Conservation (phyloP, 768 basidiomycete species). For the Tylopilus subfusipes region DNA sequence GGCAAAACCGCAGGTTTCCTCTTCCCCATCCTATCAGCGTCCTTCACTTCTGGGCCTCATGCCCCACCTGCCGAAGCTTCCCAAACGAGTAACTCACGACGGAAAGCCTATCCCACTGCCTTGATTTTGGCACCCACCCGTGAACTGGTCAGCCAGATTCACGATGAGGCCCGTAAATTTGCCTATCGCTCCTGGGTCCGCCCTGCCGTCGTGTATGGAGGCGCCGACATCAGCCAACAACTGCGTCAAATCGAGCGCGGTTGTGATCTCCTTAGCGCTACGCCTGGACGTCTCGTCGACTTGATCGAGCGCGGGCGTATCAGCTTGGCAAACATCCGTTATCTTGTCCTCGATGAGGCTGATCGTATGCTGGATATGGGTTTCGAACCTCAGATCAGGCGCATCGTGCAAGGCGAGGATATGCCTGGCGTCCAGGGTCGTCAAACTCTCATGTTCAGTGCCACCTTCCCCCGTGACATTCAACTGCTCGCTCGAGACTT, state of each 20-base stretch:
- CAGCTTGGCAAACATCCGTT: conserved; percentile 93
- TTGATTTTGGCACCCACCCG: conserved; percentile 97
- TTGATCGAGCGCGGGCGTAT: conserved; percentile 97
- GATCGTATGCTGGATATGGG: conserved; percentile 99
- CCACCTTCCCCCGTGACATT: conserved; percentile 98
- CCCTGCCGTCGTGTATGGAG: conserved; percentile 98
- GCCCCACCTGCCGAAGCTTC: conserved; percentile 56
- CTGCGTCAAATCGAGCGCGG: conserved; percentile 93
- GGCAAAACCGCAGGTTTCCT: conserved; percentile 99
- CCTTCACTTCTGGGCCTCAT: conserved; percentile 80
- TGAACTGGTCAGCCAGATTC: conserved; percentile 98
- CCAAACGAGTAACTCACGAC: conserved; percentile 56
- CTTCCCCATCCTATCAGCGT: conserved; percentile 96
- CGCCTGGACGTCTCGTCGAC: conserved; percentile 96
- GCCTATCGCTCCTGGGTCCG: conserved; percentile 99
- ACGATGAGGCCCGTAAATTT: conserved; percentile 98
- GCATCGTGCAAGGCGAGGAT: conserved; percentile 97
- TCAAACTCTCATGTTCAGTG: conserved; percentile 99
- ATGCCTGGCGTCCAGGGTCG: conserved; percentile 93
- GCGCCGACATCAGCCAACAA: conserved; percentile 96
- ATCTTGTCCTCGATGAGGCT: conserved; percentile 97
- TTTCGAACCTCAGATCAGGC: conserved; percentile 99
- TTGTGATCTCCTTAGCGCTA: conserved; percentile 95
- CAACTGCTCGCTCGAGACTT: conserved; percentile 96
- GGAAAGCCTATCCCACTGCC: conserved; percentile 96